A percentile compares a stretch with the other conserved stretches of the same genome.
Evolutionary conservation across 495 filamentous ascomycete genomes (phyloP).

Genomic region (Cercophora sp.): DNA sequence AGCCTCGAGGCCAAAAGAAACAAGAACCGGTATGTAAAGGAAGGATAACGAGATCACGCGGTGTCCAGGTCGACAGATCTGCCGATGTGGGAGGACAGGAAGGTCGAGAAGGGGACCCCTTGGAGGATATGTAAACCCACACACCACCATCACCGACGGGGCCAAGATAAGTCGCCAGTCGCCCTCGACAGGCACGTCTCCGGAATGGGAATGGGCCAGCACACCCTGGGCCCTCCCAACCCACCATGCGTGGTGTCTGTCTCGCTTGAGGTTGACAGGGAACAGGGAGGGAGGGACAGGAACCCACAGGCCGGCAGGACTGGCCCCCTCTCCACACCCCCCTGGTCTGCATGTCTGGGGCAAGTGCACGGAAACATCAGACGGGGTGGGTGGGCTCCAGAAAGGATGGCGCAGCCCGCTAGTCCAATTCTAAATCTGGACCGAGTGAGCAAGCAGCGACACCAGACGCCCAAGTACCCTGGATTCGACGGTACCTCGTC

Average conservation of each 20-base stretch:
- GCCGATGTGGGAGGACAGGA: slow-evolving; percentile 42
- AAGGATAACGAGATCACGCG: slow-evolving; percentile 48
- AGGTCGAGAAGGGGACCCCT: slow-evolving; percentile 43
- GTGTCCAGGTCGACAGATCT: slow-evolving; percentile 47
- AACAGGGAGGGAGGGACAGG: slow-evolving; percentile 24
- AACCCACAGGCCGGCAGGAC: slow-evolving; percentile 28
- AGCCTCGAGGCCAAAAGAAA: slow-evolving; percentile 45
- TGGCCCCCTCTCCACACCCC: slow-evolving; percentile 19
- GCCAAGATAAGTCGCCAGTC: slow-evolving; percentile 33
- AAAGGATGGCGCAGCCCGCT: slow-evolving; percentile 32
- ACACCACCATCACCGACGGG: slow-evolving; percentile 30
- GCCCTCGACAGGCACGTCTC: slow-evolving; percentile 17
- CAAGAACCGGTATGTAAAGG: slow-evolving; percentile 47
- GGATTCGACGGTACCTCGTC: slow-evolving; percentile 21
- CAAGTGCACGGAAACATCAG: slow-evolving; percentile 46
- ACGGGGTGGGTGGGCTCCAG: slow-evolving; percentile 32
- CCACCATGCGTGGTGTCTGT: slow-evolving; percentile 33
- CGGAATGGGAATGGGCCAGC: slow-evolving; percentile 21
- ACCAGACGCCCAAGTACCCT: slow-evolving; percentile 22
- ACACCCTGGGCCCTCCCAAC: slow-evolving; percentile 16
- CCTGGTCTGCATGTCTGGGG: slow-evolving; percentile 47
- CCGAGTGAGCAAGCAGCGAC: slow-evolving; percentile 10
- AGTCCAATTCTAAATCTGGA: slow-evolving; percentile 33
- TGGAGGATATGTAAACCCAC: slow-evolving; percentile 47
- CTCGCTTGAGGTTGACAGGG: slow-evolving; percentile 48